Conservation (phyloP, 1,284 basidiomycete genomes). For the Ceratobasidium sp. region DNA sequence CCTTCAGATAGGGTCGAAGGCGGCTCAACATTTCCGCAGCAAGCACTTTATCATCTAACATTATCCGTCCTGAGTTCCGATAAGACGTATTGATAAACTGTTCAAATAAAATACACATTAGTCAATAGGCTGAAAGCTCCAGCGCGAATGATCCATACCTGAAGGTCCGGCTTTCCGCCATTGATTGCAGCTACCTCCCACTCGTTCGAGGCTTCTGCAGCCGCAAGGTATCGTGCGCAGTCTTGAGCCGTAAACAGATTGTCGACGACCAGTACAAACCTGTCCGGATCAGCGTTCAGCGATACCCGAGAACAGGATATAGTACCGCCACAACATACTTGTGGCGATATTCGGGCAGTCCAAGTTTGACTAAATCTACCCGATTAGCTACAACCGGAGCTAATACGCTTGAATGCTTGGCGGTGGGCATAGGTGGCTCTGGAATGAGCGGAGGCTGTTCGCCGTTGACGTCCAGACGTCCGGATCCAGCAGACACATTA, state of each 20-base stretch:
- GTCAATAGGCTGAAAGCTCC: too few relatives aligned
- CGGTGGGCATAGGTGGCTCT: conserved; percentile 25
- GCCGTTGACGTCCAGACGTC: too few relatives aligned
- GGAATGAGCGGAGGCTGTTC: conserved; percentile 27
- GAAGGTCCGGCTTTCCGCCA: conserved; percentile 11
- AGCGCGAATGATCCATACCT: background rate
- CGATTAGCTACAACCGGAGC: conserved; percentile 39
- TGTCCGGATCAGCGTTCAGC: background rate
- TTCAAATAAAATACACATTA: too few relatives aligned
- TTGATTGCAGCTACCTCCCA: conserved; percentile 41
- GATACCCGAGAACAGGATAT: background rate
- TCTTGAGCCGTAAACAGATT: conserved; percentile 45
- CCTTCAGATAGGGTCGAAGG: conserved; percentile 41
- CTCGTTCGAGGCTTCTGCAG: conserved; percentile 15
- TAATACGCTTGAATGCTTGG: conserved; percentile 1
- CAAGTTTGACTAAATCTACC: conserved; percentile 41
- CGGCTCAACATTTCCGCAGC: conserved; percentile 42
- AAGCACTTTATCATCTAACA: conserved; percentile 37
- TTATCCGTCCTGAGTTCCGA: conserved; percentile 45
- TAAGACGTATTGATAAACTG: conserved; percentile 34
- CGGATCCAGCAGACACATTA: too few relatives aligned
- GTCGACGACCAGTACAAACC: conserved; percentile 44
- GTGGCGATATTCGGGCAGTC: conserved; percentile 45
- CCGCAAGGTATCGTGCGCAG: conserved; percentile 38
- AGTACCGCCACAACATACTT: conserved; percentile 23